Conservation (phyloP, 2,329 filamentous ascomycete species). For the Truncatella angustata region DNA sequence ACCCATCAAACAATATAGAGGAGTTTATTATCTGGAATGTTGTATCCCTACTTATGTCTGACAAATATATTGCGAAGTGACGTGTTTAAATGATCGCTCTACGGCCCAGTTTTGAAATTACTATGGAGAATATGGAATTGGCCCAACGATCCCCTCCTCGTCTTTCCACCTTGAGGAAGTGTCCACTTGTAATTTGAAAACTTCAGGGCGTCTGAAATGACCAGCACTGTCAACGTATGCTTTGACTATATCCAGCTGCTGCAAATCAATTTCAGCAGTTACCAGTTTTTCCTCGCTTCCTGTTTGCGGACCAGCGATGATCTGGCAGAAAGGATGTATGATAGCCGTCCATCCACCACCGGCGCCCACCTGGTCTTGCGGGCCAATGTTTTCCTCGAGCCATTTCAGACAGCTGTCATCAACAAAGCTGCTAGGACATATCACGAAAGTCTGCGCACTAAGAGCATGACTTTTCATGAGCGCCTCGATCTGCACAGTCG, state of each 20-base stretch:
- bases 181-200: constrained; percentile 20
- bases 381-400: constrained; percentile 28
- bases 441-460: constrained; percentile 42
- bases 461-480: constrained; percentile 44
- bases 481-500: constrained; percentile 43
- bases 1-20: too few species aligned
- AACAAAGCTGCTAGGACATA: constrained; percentile 39
- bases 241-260: constrained; percentile 24
- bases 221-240: constrained; percentile 27
- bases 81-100: background rate
- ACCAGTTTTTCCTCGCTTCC: constrained; percentile 23
- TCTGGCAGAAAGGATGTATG: constrained; percentile 27
- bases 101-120: background rate
- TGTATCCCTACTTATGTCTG: too few species aligned
- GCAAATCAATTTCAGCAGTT: constrained; percentile 23
- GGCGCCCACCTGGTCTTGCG: constrained; percentile 24
- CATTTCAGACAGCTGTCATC: constrained; percentile 39
- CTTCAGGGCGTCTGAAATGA: constrained; percentile 28
- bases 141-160: constrained; percentile 1
- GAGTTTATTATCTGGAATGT: too few species aligned
- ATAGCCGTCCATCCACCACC: constrained; percentile 29
- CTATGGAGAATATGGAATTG: background rate
- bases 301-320: constrained; percentile 25
- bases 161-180: constrained; percentile 1
- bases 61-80: too few species aligned